Percentiles rank a stretch among this genome's conserved stretches.
Evolutionary conservation across 257 asterid species (phyloP).

Genomic region (Rhazya stricta): DNA sequence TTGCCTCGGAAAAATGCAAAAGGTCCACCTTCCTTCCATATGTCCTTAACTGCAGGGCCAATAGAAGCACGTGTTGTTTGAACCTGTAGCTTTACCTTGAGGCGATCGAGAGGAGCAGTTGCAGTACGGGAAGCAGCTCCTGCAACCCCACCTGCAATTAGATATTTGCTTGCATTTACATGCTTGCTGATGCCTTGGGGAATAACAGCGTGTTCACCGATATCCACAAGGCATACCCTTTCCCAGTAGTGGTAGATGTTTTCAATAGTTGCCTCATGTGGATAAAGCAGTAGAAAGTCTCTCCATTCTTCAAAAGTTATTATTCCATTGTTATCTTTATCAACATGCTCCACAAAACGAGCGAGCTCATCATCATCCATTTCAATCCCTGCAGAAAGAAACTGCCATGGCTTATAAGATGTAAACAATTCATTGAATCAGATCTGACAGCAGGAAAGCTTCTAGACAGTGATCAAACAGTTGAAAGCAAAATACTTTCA

Average conservation of each 20-base stretch:
- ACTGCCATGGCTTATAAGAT: constrained; percentile 67
- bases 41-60: constrained; percentile 49
- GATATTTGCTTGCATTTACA: constrained; percentile 68
- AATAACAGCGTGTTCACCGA: constrained; percentile 90
- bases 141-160: constrained; percentile 96
- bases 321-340: constrained; percentile 88
- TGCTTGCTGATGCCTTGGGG: constrained; percentile 95
- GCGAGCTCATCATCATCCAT: constrained; percentile 90
- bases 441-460: constrained; percentile 5
- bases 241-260: constrained; percentile 91
- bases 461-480: background rate
- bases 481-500: background rate
- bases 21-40: constrained; percentile 72
- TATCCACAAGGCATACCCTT: constrained; percentile 87
- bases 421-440: constrained; percentile 27
- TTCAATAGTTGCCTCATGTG: constrained; percentile 91
- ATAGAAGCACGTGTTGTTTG: constrained; percentile 74
- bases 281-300: constrained; percentile 86
- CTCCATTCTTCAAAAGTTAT: constrained; percentile 99
- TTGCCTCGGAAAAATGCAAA: constrained; percentile 85
- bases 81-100: constrained; percentile 84
- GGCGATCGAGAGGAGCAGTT: constrained; percentile 94
- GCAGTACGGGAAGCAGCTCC: constrained; percentile 96
- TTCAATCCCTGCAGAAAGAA: constrained; percentile 83
- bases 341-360: constrained; percentile 91